Base-by-base conservation (phyloP, 2,329 filamentous ascomycete genomes). In the Trichoderma sp. region DNA sequence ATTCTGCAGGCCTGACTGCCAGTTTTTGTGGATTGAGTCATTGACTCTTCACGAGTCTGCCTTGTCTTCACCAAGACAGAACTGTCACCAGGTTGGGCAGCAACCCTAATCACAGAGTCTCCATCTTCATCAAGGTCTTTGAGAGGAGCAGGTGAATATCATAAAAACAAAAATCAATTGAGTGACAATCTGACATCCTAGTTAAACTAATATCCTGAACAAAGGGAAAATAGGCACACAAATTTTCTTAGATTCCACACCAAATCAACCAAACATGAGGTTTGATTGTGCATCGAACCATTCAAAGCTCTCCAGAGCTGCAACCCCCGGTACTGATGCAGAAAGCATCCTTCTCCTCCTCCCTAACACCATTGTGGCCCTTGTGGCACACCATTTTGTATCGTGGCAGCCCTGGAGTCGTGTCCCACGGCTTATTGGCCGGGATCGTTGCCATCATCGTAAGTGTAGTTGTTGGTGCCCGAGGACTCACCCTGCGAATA, bases 161-260 rank as follows among this genome's bases (percentile, higher is more conserved):
- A 34, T 26, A 28, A 51, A 68, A 68, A 60, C 28, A 26, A 47
- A 56, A 66, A 51, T n/a, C 36, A 60, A 60, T 68, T 68, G 24
- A 68, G 56, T 68, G 43, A 68, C 53, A 60, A 57, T 68, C 36
- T 60, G 34, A 56, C 34, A 67, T 57, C 56, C 53, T 60, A 68
- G 26, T 51, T 12, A 47, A 60, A n/a, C 65, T 68, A 68, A 60
- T 18, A 21, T 14, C 26, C 36, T 28, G 11, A 58, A 68, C 11
- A 24, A 7, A 36, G 32, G 28, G 28, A 14, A 34, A 14, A 58
- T 39, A 43, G 15, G 18, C 51, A 28, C 34, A 36, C 24, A 24
- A 8, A 2, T 39, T 39, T 43, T 36, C 24, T 28, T 26, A 34
- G 18, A 24, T 21, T 24, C 15, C 64, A 28, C 9, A 2, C 32